Conservation (phyloP, 768 basidiomycete species). For the Macrolepiota fuliginosa region DNA sequence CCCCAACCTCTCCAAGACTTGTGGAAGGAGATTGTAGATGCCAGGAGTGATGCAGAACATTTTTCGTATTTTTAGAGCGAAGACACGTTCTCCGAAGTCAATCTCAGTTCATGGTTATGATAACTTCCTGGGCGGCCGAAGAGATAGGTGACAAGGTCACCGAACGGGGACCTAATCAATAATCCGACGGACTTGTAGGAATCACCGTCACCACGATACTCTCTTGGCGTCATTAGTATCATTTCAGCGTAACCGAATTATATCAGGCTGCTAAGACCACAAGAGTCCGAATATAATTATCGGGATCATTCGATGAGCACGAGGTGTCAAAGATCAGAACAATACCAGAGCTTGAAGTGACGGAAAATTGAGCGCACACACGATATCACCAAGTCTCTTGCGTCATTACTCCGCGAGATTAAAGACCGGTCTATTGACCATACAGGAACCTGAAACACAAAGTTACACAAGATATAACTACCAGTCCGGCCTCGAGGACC, state of each 20-base stretch:
- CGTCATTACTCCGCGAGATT: background rate
- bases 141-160: background rate
- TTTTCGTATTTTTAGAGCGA: background rate
- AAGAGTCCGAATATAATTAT: background rate
- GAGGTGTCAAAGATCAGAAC: background rate
- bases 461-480: background rate
- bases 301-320: background rate
- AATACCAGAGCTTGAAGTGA: background rate
- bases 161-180: background rate
- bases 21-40: background rate
- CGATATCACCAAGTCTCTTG: background rate
- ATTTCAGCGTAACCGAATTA: too few relatives aligned
- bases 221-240: background rate
- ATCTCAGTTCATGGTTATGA: background rate
- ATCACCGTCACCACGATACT: background rate
- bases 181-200: background rate
- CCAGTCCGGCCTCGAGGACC: background rate
- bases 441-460: background rate
- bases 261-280: background rate
- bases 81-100: background rate
- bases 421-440: conserved; percentile 3
- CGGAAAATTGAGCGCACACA: background rate
- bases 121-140: background rate
- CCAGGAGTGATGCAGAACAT: background rate
- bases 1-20: background rate